These are phyloP conservation scores for Rhodosporidiobolus sp. DNA, from an alignment of 768 basidiomycete genomes.

Conservation along the genomic window DNA sequence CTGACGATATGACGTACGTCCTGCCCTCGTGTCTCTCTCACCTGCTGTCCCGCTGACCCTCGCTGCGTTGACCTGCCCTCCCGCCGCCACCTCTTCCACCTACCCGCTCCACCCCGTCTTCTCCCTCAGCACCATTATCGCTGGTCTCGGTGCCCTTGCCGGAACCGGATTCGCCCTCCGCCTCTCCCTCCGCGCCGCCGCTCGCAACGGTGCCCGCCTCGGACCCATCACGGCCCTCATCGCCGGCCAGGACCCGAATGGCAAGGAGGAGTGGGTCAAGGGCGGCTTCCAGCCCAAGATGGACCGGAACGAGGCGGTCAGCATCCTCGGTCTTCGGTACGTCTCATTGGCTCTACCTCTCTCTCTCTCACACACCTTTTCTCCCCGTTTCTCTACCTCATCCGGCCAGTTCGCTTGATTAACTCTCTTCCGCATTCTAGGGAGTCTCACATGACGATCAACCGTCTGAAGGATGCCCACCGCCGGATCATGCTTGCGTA, in stretches of 20 bases:
- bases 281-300: constrained; percentile 95
- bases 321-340: constrained; percentile 87
- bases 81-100: constrained; percentile 59
- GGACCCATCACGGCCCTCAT: constrained; percentile 36
- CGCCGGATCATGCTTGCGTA: constrained; percentile 87
- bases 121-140: too few species aligned
- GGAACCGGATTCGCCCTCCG: constrained; percentile 73
- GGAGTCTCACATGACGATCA: constrained; percentile 73
- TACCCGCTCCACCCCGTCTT: too few species aligned
- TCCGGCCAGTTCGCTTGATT: background rate
- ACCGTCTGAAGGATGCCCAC: constrained; percentile 86
- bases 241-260: constrained; percentile 29
- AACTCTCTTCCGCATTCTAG: constrained; percentile 53
- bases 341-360: constrained; percentile 47
- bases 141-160: constrained; percentile 57
- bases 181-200: constrained; percentile 58
- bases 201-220: constrained; percentile 38
- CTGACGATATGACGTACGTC: background rate
- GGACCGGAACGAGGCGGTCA: constrained; percentile 89
- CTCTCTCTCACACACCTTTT: too few species aligned
- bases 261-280: constrained; percentile 73
- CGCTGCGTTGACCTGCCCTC: constrained; percentile 67
- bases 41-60: too few species aligned
- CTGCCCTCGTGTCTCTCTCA: background rate
- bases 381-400: too few species aligned